A percentile compares a stretch with the other conserved stretches of the same genome.
These are phyloP conservation scores for Epichloe hybrida DNA, from an alignment of 2,329 filamentous ascomycete genomes.

Conservation along the genomic window DNA sequence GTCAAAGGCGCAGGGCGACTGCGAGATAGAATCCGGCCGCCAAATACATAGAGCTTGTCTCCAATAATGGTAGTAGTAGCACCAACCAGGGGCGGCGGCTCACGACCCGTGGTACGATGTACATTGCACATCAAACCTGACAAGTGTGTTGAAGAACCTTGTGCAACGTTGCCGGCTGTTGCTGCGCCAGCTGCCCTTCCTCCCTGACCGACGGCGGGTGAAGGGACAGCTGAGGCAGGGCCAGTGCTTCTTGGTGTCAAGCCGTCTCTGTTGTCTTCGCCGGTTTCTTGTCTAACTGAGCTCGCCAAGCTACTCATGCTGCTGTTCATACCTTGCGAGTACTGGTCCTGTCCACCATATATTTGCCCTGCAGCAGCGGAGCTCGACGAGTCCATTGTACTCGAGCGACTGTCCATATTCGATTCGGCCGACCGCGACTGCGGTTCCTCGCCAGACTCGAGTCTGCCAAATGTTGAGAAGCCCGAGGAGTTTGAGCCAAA, in stretches of 20 bases:
- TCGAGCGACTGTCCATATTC: constrained; percentile 28
- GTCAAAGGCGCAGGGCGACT: constrained; percentile 70
- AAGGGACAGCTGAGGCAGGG: constrained; percentile 41
- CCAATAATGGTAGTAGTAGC: constrained; percentile 91
- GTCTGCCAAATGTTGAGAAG: constrained; percentile 21
- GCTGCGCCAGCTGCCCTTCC: constrained; percentile 8
- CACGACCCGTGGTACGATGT: constrained; percentile 76
- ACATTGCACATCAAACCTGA: constrained; percentile 58
- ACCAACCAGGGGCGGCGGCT: constrained; percentile 83
- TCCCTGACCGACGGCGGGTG: constrained; percentile 33
- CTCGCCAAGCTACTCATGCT: constrained; percentile 34
- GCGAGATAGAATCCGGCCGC: constrained; percentile 73
- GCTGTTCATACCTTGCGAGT: constrained; percentile 26
- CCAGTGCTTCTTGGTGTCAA: constrained; percentile 39
- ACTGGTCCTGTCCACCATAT: constrained; percentile 21
- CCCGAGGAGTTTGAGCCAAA: constrained; percentile 13
- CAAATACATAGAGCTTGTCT: constrained; percentile 95
- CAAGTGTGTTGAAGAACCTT: constrained; percentile 41
- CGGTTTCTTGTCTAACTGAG: constrained; percentile 28
- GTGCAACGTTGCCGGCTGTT: constrained; percentile 28
- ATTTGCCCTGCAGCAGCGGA: constrained; percentile 22
- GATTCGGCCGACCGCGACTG: constrained; percentile 7
- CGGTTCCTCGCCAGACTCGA: constrained; percentile 1
- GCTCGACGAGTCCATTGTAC: constrained; percentile 34
- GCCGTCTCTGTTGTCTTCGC: constrained; percentile 31